Base-by-base conservation (phyloP, 2,329 filamentous ascomycete genomes). In the Trichoderma oligosporum region DNA sequence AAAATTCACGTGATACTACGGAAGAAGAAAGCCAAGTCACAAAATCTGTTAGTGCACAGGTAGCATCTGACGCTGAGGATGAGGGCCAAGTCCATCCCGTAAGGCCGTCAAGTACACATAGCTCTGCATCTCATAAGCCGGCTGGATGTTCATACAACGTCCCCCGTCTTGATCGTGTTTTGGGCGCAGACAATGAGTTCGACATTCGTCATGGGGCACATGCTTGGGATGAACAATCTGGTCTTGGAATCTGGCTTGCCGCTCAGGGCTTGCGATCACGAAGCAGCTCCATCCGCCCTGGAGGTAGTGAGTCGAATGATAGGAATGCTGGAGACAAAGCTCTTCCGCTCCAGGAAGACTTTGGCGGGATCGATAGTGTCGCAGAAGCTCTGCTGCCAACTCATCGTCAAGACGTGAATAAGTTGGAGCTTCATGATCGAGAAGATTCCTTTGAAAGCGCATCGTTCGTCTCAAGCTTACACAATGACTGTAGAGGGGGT, bases 241-340 rank as follows among this genome's bases (percentile, higher is more conserved):
- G 67, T 7, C 64, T 74, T 48, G 66, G 67, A 5, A 64, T 72
- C 20, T 74, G 72, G 72, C 67, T 74, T n/a, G 70, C 69, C 31
- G 65, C 71, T 7, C 72, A 74, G 56, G 62, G 65, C 7, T 58
- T 72, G 18, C 62, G 64, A 39, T 66, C 67, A 3, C 60, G 65
- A 55, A 66, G 68, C 29, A 66, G 62, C 47, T 67, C 68, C 51
- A 66, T 41, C 24, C 47, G 44, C 25, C 48, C 41, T 29, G 46
- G 36, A 57, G 44, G 45, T 20, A 42, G 24, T 11, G 36, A 36
- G 25, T 31, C 25, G 8, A 46, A 36, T 29, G 57, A 39, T 29
- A 33, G 7, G 14, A 35, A 25, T 44, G 36, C 18, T 18, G 31
- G 12, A n/a, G 42, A 58, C 7, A 24, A 29, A 4, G 11, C 25